A percentile compares a stretch with the other conserved stretches of the same genome.
Conservation (phyloP, 2,329 filamentous ascomycete species). For the Amesomyces nigricolor region DNA sequence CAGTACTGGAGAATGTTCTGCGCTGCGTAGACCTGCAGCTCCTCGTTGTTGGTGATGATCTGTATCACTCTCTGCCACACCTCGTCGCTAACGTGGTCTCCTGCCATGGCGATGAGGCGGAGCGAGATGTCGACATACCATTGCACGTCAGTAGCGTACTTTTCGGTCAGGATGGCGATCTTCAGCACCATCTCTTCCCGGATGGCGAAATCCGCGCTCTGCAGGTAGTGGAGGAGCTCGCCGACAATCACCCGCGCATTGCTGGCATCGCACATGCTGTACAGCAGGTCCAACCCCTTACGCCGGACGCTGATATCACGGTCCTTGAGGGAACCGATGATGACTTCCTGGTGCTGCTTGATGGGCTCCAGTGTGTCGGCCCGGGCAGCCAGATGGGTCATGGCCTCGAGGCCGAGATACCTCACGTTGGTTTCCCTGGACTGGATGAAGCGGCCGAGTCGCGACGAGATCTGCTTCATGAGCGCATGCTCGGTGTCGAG, state of each 20-base stretch:
- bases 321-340: constrained; percentile 88
- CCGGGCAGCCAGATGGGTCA: constrained; percentile 94
- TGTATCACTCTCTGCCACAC: constrained; percentile 99
- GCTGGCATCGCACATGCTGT: constrained; percentile 98
- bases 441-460: constrained; percentile 91
- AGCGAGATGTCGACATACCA: constrained; percentile 99
- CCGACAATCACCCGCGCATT: constrained; percentile 91
- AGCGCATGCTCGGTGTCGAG: constrained; percentile 89
- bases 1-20: constrained; percentile 89
- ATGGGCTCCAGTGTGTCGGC: constrained; percentile 94
- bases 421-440: constrained; percentile 96
- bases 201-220: constrained; percentile 95
- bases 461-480: constrained; percentile 91
- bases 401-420: constrained; percentile 91
- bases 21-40: constrained; percentile 92
- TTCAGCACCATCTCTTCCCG: constrained; percentile 99
- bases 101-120: constrained; percentile 89
- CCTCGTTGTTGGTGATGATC: constrained; percentile 98
- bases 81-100: constrained; percentile 97
- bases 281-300: constrained; percentile 90
- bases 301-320: constrained; percentile 94
- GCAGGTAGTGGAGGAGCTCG: constrained; percentile 88
- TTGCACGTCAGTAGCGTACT: constrained; percentile 96
- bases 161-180: constrained; percentile 96
- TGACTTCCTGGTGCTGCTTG: constrained; percentile 95